A percentile compares a stretch with the other conserved stretches of the same genome.
These are phyloP conservation scores for Mycena haematopus DNA, from an alignment of 768 basidiomycete genomes.

Conservation along the genomic window DNA sequence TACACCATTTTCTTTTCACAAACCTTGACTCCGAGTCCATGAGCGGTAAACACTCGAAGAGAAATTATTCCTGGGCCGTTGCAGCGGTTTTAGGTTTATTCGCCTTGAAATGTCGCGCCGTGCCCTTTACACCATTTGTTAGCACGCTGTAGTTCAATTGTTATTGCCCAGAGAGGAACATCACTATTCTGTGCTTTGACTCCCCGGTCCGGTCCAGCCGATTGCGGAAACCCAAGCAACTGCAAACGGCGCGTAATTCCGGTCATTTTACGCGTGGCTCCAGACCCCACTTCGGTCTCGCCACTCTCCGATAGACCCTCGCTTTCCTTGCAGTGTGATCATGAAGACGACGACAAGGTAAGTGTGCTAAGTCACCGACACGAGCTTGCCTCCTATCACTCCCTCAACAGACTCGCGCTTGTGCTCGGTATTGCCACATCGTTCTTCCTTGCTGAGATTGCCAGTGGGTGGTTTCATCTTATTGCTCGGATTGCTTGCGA, in stretches of 20 bases:
- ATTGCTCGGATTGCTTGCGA: not conserved
- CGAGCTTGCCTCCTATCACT: no score
- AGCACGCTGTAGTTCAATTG: no score
- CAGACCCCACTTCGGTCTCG: not conserved
- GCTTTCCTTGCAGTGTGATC: not conserved
- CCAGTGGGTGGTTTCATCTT: conserved; percentile 39
- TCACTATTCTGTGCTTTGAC: not conserved
- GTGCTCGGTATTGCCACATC: conserved; percentile 53
- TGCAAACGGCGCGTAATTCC: not conserved
- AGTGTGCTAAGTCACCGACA: no score
- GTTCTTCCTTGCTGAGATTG: conserved; percentile 59
- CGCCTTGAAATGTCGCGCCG: no score
- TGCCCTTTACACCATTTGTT: no score
- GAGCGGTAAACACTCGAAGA: no score
- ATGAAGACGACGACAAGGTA: conserved; percentile 53
- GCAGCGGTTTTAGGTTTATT: no score
- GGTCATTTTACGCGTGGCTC: not conserved
- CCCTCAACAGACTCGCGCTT: conserved; percentile 43
- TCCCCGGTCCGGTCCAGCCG: not conserved
- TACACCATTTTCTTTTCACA: no score
- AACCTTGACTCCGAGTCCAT: no score
- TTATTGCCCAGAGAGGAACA: no score
- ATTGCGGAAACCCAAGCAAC: not conserved
- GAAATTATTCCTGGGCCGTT: no score
- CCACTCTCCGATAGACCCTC: not conserved